phyloP scores from a whole-genome alignment of 306 rosid genomes.

The Vigna radiata region DNA sequence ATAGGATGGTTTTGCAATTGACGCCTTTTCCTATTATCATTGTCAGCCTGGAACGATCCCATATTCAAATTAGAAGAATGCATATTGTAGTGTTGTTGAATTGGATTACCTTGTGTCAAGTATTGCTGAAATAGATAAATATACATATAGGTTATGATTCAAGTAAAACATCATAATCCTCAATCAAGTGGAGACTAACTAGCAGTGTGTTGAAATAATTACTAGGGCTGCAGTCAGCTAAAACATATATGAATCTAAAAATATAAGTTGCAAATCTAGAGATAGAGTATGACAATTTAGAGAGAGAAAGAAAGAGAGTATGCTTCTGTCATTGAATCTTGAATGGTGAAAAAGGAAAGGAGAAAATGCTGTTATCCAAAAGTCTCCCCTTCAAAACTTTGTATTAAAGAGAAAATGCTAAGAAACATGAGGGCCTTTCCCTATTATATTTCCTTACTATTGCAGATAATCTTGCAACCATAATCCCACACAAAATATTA shows the following conservation, averaged over 20 bases:
- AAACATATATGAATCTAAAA: not conserved
- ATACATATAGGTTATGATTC: not conserved
- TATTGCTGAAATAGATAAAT: conserved; percentile 16
- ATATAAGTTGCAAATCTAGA: not conserved
- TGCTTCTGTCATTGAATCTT: not conserved
- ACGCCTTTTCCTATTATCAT: not conserved
- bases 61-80: not conserved
- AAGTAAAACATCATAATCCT: not conserved
- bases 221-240: not conserved
- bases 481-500: not conserved
- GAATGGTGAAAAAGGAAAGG: not conserved
- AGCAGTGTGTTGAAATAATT: not conserved
- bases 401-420: not conserved
- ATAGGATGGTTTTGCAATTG: not conserved
- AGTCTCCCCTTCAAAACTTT: not conserved
- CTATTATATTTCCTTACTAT: not conserved
- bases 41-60: not conserved
- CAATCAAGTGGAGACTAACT: conserved; percentile 10
- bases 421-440: not conserved
- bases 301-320: not conserved
- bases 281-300: not conserved
- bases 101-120: not conserved
- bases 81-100: not conserved
- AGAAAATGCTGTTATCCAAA: not conserved
- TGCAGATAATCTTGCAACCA: not conserved